These are phyloP conservation scores for Thielaviopsis cerberus DNA, from an alignment of 2,329 filamentous ascomycete species.

Conservation along the genomic window DNA sequence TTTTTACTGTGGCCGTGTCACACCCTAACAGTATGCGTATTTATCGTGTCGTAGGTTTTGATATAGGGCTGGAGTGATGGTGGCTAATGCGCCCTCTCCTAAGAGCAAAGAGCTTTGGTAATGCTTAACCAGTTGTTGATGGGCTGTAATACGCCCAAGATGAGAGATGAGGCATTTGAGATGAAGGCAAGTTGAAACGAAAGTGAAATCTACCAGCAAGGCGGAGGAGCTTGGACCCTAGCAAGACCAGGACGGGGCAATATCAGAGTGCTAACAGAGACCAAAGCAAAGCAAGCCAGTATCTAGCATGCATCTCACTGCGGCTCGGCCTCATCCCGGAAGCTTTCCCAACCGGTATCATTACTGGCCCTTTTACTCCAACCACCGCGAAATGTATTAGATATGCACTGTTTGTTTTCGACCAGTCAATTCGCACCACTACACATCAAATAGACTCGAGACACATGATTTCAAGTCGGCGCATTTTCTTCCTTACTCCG, in stretches of 20 bases:
- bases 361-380: neutral
- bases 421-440: too few species aligned
- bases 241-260: neutral
- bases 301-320: too few species aligned
- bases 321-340: neutral
- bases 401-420: too few species aligned
- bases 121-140: too few species aligned
- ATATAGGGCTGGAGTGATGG: neutral
- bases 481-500: neutral
- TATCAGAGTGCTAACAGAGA: neutral
- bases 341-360: neutral
- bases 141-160: too few species aligned
- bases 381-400: neutral
- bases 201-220: neutral
- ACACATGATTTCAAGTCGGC: neutral
- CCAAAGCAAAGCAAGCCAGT: too few species aligned
- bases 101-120: too few species aligned
- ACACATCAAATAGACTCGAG: too few species aligned
- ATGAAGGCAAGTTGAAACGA: neutral
- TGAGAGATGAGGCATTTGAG: neutral
- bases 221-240: neutral
- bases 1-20: too few species aligned
- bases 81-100: neutral
- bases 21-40: too few species aligned
- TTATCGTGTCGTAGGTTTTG: neutral